Percentiles rank a stretch among this genome's conserved stretches.
Evolutionary conservation across 345 rosid genomes (phyloP).

Genomic region (Syzygium aromaticum): DNA sequence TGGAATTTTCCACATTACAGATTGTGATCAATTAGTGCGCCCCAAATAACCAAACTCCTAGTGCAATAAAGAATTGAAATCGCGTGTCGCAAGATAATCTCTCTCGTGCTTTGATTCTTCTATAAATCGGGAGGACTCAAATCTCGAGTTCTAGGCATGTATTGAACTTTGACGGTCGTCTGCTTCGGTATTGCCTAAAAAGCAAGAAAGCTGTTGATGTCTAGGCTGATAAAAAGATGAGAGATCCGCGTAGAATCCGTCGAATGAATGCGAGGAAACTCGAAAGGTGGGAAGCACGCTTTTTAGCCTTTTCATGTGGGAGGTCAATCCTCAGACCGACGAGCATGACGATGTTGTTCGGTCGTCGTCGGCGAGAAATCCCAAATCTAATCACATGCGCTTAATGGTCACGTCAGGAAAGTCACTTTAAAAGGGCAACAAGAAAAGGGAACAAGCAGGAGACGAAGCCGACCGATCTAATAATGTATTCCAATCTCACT

Average conservation of each 20-base stretch:
- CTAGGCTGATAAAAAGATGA: not conserved
- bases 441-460: too few relatives aligned
- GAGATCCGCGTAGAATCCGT: not conserved
- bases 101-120: not conserved
- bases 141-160: not conserved
- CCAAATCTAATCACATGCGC: not conserved
- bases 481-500: too few relatives aligned
- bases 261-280: not conserved
- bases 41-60: not conserved
- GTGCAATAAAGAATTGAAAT: not conserved
- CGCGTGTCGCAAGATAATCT: not conserved
- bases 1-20: too few relatives aligned
- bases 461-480: too few relatives aligned
- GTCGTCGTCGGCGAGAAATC: not conserved
- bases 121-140: not conserved
- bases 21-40: too few relatives aligned
- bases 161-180: not conserved
- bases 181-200: not conserved
- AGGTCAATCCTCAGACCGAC: not conserved
- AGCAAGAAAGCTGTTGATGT: not conserved
- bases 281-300: not conserved
- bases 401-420: not conserved
- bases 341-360: not conserved
- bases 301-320: not conserved
- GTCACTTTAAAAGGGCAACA: not conserved